These are phyloP conservation scores for Leishmania martiniquensis DNA, from an alignment of 208 protist genomes.

Conservation along the genomic window DNA sequence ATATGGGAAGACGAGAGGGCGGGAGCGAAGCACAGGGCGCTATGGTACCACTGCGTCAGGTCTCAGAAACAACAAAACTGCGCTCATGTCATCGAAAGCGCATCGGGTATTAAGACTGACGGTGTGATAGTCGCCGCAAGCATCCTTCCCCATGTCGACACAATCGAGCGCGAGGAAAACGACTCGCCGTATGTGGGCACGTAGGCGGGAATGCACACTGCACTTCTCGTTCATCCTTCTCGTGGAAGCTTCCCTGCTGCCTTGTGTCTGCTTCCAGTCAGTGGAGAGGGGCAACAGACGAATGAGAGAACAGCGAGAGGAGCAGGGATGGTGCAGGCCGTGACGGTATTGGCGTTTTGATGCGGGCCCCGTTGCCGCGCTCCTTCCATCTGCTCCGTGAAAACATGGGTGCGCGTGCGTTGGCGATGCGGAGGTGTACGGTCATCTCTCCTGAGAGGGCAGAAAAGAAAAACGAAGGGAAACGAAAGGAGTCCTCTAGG, in stretches of 20 bases:
- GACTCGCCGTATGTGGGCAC: neutral
- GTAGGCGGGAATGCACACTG: neutral
- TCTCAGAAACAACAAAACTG: neutral
- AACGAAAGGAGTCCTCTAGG: neutral
- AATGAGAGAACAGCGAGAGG: neutral
- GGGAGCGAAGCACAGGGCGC: neutral
- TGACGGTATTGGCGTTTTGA: neutral
- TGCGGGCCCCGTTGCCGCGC: neutral
- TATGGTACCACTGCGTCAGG: neutral
- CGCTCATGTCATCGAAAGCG: neutral
- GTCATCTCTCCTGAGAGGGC: neutral
- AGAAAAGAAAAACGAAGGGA: neutral
- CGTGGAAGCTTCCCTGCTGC: neutral
- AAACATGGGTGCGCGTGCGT: neutral
- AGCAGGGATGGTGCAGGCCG: neutral
- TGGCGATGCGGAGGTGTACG: neutral
- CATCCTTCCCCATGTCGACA: neutral
- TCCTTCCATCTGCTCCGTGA: neutral
- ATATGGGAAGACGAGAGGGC: neutral
- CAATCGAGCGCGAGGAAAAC: neutral
- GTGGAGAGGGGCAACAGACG: neutral
- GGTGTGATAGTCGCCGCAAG: neutral
- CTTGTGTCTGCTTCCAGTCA: neutral
- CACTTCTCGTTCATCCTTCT: neutral
- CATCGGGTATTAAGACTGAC: neutral